Evolutionary conservation across 2,329 filamentous ascomycete species (phyloP).

Genomic region (Xylaria digitata): DNA sequence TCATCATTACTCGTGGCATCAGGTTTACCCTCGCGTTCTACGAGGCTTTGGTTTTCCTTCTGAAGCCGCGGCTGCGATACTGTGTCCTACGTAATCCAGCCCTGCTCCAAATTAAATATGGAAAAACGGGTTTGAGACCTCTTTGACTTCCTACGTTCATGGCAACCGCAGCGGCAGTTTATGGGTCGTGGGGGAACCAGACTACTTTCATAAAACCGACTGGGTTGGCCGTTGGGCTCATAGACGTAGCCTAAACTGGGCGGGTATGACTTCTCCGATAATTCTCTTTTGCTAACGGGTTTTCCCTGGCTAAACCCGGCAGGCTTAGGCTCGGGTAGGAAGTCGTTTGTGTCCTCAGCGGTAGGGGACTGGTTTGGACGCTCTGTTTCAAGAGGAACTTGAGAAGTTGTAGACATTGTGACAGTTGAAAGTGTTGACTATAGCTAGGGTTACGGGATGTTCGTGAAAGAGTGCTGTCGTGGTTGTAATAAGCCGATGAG

Average conservation of each 20-base stretch:
- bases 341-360: conserved; percentile 16
- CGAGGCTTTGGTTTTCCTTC: no score
- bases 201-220: conserved; percentile 12
- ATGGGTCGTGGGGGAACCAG: background rate
- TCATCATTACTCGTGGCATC: no score
- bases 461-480: no score
- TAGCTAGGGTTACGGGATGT: no score
- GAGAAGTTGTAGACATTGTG: background rate
- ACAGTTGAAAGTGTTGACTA: background rate
- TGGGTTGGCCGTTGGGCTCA: background rate
- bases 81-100: no score
- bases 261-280: background rate
- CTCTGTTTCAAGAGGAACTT: background rate
- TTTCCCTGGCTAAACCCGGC: conserved; percentile 6
- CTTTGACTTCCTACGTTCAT: background rate
- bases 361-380: background rate
- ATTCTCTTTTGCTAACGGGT: conserved; percentile 8
- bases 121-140: background rate
- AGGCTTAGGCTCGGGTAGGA: background rate
- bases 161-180: background rate
- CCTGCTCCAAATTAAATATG: no score
- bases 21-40: no score
- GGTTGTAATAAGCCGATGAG: no score
- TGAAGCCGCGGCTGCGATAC: no score
- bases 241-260: background rate